A percentile compares a stretch with the other conserved stretches of the same genome.
Conservation (phyloP, 129 eudicot species). For the Flaveria trinervia region DNA sequence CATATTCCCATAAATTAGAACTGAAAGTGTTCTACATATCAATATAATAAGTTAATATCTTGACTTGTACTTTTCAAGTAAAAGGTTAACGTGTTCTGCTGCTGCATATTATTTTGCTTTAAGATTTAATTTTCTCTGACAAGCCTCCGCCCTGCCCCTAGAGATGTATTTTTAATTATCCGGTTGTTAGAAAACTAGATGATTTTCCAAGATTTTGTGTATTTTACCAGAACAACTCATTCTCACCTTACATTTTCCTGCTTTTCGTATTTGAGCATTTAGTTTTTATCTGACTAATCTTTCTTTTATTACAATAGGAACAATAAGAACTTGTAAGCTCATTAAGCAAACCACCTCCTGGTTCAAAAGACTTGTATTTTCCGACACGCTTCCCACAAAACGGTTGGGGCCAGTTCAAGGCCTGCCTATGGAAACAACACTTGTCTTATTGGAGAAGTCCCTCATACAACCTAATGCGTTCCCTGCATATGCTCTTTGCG, state of each 20-base stretch:
- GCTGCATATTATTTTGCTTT: not conserved
- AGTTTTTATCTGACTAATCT: not conserved
- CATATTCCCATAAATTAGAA: not conserved
- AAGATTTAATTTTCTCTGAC: too few relatives aligned
- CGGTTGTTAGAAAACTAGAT: not conserved
- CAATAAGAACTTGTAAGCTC: conserved; percentile 43
- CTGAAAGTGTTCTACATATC: not conserved
- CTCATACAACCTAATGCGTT: conserved; percentile 60
- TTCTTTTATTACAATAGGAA: conserved; percentile 35
- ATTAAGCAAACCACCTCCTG: conserved; percentile 49
- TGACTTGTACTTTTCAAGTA: not conserved
- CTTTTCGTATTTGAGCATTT: not conserved
- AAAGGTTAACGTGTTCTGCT: not conserved
- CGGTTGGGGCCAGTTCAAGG: conserved; percentile 63
- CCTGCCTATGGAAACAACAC: conserved; percentile 74
- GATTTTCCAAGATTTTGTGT: not conserved
- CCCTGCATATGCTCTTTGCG: conserved; percentile 40
- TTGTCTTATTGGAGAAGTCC: conserved; percentile 90
- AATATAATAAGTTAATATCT: too few relatives aligned
- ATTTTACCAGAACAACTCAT: not conserved
- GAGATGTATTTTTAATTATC: too few relatives aligned
- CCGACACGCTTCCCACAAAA: conserved; percentile 53
- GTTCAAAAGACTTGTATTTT: conserved; percentile 59
- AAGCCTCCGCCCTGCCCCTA: too few relatives aligned
- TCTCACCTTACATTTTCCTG: not conserved